Evolutionary conservation across 176 grass and related monocot genomes (phyloP).

Genomic region (Bonia amplexicaulis): DNA sequence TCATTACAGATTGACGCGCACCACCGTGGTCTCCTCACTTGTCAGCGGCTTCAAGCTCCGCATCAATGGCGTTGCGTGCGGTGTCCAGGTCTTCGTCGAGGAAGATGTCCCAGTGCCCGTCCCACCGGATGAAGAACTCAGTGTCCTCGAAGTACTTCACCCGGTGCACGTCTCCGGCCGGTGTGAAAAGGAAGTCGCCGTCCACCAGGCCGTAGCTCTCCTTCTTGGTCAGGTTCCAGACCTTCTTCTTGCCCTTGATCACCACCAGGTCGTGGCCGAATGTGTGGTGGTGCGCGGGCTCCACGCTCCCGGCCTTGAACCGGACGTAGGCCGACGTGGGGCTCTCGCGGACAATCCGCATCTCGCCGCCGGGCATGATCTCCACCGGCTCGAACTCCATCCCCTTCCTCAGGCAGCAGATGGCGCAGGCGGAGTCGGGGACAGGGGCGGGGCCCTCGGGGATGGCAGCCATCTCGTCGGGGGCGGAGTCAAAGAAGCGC

Average conservation of each 20-base stretch:
- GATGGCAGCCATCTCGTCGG: conserved; percentile 74
- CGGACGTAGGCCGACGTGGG: conserved; percentile 83
- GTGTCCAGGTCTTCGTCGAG: conserved; percentile 72
- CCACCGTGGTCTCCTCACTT: background rate
- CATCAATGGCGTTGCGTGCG: conserved; percentile 45
- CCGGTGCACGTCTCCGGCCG: conserved; percentile 71
- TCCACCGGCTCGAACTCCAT: conserved; percentile 79
- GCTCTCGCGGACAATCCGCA: conserved; percentile 84
- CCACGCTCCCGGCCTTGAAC: conserved; percentile 93
- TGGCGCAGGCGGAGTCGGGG: conserved; percentile 43
- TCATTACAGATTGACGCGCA: background rate
- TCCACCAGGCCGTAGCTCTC: conserved; percentile 66
- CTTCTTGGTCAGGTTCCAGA: conserved; percentile 95
- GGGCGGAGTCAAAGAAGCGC: conserved; percentile 56
- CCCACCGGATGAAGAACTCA: conserved; percentile 94
- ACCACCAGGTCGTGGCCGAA: conserved; percentile 95
- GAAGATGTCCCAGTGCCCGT: conserved; percentile 94
- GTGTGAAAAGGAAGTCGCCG: conserved; percentile 89
- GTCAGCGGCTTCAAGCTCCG: conserved; percentile 37
- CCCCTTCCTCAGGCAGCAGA: conserved; percentile 75
- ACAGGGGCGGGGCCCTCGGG: background rate
- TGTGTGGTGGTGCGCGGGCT: conserved; percentile 91
- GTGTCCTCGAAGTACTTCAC: conserved; percentile 86
- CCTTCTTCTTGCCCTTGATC: conserved; percentile 83
- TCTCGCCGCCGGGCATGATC: conserved; percentile 93